These are phyloP conservation scores for Phaeomoniella chlamydospora DNA, from an alignment of 2,329 filamentous ascomycete species.

Conservation along the genomic window DNA sequence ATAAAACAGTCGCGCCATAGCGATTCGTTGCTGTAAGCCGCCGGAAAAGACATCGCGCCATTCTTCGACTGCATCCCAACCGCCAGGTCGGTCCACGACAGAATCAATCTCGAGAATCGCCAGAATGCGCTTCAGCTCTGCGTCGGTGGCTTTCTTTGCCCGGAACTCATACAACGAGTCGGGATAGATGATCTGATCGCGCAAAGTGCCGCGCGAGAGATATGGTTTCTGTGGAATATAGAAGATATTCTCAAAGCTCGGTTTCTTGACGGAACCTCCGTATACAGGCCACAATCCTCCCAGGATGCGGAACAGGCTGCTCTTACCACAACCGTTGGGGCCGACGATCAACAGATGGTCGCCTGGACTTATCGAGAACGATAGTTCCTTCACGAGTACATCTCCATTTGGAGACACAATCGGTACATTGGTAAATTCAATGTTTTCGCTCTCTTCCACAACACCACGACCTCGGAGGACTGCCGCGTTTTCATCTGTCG, in stretches of 20 bases:
- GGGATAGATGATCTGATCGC: slow-evolving; percentile 94
- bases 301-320: slow-evolving; percentile 86
- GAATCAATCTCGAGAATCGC: slow-evolving; percentile 68
- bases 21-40: slow-evolving; percentile 86
- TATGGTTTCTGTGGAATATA: slow-evolving; percentile 97
- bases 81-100: slow-evolving; percentile 63
- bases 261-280: slow-evolving; percentile 83
- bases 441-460: slow-evolving; percentile 67
- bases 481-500: slow-evolving; percentile 65
- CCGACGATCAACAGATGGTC: slow-evolving; percentile 91
- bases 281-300: slow-evolving; percentile 97
- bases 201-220: slow-evolving; percentile 76
- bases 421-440: slow-evolving; percentile 76
- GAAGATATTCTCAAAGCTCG: slow-evolving; percentile 84
- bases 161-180: slow-evolving; percentile 81
- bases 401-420: slow-evolving; percentile 97
- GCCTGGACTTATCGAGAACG: slow-evolving; percentile 72
- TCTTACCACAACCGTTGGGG: slow-evolving; percentile 95
- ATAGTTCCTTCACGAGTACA: slow-evolving; percentile 70
- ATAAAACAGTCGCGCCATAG: slow-evolving; percentile 92
- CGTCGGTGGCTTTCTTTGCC: slow-evolving; percentile 66
- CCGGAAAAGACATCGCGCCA: slow-evolving; percentile 91
- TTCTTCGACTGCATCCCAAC: slow-evolving; percentile 89
- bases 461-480: slow-evolving; percentile 71
- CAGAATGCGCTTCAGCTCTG: slow-evolving; percentile 64